These are phyloP conservation scores for Elymus sibiricus DNA, from an alignment of 176 grass and related monocot species.

Conservation along the genomic window DNA sequence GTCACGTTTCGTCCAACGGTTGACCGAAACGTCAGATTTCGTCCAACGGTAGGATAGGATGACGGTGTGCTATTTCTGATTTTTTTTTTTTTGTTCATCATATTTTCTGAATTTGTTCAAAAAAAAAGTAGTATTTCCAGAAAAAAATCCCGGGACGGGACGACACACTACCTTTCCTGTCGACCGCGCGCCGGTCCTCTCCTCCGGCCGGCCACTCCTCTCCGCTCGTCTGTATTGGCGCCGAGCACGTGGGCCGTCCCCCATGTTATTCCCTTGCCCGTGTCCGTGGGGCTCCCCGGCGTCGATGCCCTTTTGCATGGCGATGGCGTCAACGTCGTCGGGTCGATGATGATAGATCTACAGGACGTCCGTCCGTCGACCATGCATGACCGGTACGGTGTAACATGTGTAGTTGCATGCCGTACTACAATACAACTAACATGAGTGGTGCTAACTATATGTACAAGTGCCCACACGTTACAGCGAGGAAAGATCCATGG, in stretches of 20 bases:
- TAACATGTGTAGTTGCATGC: no score
- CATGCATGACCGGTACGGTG: not conserved
- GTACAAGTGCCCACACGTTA: constrained; percentile 4
- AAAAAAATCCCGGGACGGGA: not conserved
- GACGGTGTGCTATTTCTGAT: no score
- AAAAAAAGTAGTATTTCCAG: no score
- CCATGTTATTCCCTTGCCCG: not conserved
- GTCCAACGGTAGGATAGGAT: no score
- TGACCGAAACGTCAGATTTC: no score
- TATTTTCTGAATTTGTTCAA: no score
- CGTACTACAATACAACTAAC: not conserved
- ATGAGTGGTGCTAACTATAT: not conserved
- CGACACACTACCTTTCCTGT: not conserved
- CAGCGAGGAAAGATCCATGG: not conserved
- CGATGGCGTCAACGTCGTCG: not conserved
- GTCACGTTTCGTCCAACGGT: no score
- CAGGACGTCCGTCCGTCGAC: not conserved
- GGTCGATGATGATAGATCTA: constrained; percentile 14
- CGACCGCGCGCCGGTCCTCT: not conserved
- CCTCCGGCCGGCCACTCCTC: not conserved
- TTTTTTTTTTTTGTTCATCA: no score
- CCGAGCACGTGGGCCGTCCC: not conserved
- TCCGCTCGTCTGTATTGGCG: not conserved
- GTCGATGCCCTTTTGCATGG: not conserved
- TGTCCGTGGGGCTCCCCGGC: not conserved